Evolutionary conservation across 257 asterid species (phyloP).

Genomic region (Solanum rostratum): DNA sequence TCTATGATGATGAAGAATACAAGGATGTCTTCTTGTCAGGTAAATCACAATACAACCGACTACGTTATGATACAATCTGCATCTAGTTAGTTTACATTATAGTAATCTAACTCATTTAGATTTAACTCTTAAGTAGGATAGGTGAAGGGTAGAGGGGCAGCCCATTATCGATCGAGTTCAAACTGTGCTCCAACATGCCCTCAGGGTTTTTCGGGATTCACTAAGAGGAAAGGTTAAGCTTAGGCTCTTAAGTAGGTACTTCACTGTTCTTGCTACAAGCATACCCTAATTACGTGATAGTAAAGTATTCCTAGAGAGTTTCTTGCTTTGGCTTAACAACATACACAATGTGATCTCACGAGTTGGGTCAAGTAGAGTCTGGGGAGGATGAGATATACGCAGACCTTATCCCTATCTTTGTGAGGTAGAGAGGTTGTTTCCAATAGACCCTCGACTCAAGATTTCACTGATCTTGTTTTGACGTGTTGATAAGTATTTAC

Average conservation of each 20-base stretch:
- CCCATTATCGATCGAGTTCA: background rate
- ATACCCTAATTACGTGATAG: background rate
- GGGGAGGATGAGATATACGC: no score
- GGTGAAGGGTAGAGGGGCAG: background rate
- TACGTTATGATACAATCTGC: background rate
- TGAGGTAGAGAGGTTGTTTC: no score
- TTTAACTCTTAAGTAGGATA: background rate
- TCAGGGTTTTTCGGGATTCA: background rate
- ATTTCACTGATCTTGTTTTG: background rate
- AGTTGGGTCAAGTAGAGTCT: no score
- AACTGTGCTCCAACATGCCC: background rate
- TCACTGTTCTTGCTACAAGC: background rate
- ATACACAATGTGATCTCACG: no score
- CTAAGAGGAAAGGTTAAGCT: background rate
- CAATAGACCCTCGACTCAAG: no score
- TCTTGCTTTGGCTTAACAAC: background rate
- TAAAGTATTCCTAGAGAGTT: background rate
- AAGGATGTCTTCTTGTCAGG: conserved; percentile 78
- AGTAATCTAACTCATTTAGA: background rate
- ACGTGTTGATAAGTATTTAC: background rate
- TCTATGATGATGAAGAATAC: conserved; percentile 83
- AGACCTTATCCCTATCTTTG: no score
- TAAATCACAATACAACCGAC: background rate
- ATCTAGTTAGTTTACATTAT: background rate
- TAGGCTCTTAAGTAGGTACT: background rate